Percentiles rank a stretch among this genome's conserved stretches.
Conservation (phyloP, 2,329 filamentous ascomycete species). For the Fusarium piperis region DNA sequence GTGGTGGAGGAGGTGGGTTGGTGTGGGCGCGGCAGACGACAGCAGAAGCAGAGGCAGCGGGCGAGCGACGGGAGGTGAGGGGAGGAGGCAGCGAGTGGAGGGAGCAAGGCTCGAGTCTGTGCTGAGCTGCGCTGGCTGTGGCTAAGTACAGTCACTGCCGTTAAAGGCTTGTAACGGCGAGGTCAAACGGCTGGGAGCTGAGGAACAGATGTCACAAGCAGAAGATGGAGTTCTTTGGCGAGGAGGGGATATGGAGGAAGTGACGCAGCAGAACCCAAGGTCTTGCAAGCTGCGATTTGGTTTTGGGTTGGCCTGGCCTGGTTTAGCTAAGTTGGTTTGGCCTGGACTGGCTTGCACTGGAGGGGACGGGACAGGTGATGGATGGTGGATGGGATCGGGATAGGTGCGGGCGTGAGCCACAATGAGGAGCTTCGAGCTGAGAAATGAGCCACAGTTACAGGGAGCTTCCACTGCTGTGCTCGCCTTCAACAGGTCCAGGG, state of each 20-base stretch:
- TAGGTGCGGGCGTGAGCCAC: conserved; percentile 22
- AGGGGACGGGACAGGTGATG: conserved; percentile 36
- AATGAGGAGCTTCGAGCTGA: conserved; percentile 8
- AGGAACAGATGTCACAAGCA: conserved; percentile 8
- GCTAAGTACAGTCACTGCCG: conserved; percentile 1
- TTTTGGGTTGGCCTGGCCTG: conserved; percentile 26
- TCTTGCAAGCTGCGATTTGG: conserved; percentile 22
- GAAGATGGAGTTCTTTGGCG: conserved; percentile 2
- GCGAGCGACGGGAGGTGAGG: conserved; percentile 33
- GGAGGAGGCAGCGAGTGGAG: conserved; percentile 34
- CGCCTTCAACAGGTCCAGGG: not conserved
- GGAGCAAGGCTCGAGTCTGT: conserved; percentile 30
- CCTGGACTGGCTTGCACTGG: conserved; percentile 1
- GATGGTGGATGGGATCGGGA: conserved; percentile 33
- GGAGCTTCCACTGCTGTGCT: conserved; percentile 7
- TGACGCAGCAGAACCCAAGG: conserved; percentile 38
- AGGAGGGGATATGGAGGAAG: conserved; percentile 27
- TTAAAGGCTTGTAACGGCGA: not conserved
- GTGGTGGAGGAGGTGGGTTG: conserved; percentile 16
- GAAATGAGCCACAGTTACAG: conserved; percentile 5
- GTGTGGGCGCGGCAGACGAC: conserved; percentile 21
- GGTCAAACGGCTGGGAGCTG: not conserved
- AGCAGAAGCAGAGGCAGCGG: conserved; percentile 12
- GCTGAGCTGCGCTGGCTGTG: conserved; percentile 20
- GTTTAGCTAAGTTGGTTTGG: not conserved